Evolutionary conservation across 495 filamentous ascomycete genomes (phyloP).

Genomic region (Bacidia gigantensis): DNA sequence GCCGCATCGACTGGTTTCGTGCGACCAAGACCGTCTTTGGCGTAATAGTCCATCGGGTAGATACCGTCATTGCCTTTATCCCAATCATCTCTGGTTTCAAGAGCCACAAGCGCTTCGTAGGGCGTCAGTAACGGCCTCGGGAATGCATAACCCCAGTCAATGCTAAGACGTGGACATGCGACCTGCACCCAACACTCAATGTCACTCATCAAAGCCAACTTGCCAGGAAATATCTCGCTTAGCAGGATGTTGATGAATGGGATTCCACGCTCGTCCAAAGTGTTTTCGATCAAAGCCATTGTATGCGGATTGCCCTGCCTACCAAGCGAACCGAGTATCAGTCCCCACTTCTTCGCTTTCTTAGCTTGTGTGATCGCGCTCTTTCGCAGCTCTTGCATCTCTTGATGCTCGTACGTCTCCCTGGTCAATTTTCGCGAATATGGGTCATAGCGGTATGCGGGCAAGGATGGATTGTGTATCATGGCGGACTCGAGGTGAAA

Average conservation of each 20-base stretch:
- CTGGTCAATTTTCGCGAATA: slow-evolving; percentile 84
- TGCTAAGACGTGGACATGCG: slow-evolving; percentile 85
- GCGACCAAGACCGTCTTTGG: slow-evolving; percentile 77
- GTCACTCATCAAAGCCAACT: slow-evolving; percentile 79
- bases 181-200: slow-evolving; percentile 98
- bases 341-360: slow-evolving; percentile 72
- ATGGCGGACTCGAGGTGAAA: slow-evolving; percentile 97
- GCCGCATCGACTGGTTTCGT: slow-evolving; percentile 35
- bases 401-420: slow-evolving; percentile 77
- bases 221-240: slow-evolving; percentile 91
- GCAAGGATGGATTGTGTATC: slow-evolving; percentile 87
- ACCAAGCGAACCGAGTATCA: slow-evolving; percentile 85
- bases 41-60: slow-evolving; percentile 99
- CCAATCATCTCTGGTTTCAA: slow-evolving; percentile 69
- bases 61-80: slow-evolving; percentile 47
- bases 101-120: slow-evolving; percentile 83
- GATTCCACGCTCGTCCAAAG: slow-evolving; percentile 51
- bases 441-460: slow-evolving; percentile 93
- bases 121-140: slow-evolving; percentile 76
- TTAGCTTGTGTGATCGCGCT: slow-evolving; percentile 64
- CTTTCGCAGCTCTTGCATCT: slow-evolving; percentile 70
- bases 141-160: slow-evolving; percentile 99
- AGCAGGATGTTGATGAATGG: slow-evolving; percentile 72
- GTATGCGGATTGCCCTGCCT: slow-evolving; percentile 93
- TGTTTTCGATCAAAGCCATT: slow-evolving; percentile 68